phyloP scores from a whole-genome alignment of 345 rosid genomes.

The Ceriops decandra region DNA sequence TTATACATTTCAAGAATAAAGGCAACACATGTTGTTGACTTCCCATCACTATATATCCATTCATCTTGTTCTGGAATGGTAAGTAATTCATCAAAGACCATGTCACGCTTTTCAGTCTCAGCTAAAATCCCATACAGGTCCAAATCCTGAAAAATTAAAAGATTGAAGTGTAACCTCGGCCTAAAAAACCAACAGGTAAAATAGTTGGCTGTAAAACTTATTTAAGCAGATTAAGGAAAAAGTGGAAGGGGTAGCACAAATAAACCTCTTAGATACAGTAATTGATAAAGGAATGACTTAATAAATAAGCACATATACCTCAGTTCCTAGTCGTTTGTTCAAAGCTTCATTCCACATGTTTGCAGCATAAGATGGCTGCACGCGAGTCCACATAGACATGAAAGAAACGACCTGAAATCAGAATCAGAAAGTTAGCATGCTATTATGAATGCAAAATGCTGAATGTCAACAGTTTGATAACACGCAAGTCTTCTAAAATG shows the following conservation, averaged over 20 bases:
- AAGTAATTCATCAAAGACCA: slow-evolving; percentile 75
- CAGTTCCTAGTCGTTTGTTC: slow-evolving; percentile 87
- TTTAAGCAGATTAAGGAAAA: too few relatives aligned
- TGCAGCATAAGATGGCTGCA: slow-evolving; percentile 97
- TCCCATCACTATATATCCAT: slow-evolving; percentile 95
- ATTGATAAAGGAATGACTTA: neutral
- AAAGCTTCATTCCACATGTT: slow-evolving; percentile 99
- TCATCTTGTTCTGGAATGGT: slow-evolving; percentile 91
- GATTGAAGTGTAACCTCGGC: neutral
- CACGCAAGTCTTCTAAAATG: neutral
- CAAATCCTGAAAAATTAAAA: slow-evolving; percentile 47
- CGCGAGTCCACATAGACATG: slow-evolving; percentile 97
- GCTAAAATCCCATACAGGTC: slow-evolving; percentile 70
- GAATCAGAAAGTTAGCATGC: slow-evolving; percentile 4
- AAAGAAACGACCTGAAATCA: slow-evolving; percentile 82
- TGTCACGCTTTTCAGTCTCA: slow-evolving; percentile 78
- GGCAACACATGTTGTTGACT: slow-evolving; percentile 91
- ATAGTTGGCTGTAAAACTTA: too few relatives aligned
- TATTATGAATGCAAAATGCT: neutral
- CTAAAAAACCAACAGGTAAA: neutral
- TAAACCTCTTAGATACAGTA: too few relatives aligned
- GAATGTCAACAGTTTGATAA: too few relatives aligned
- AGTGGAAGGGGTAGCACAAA: too few relatives aligned
- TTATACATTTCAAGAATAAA: slow-evolving; percentile 92
- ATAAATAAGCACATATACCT: slow-evolving; percentile 42